These are phyloP conservation scores for Warburgia ugandensis DNA, from an alignment of 164 flowering plant species.

Conservation along the genomic window DNA sequence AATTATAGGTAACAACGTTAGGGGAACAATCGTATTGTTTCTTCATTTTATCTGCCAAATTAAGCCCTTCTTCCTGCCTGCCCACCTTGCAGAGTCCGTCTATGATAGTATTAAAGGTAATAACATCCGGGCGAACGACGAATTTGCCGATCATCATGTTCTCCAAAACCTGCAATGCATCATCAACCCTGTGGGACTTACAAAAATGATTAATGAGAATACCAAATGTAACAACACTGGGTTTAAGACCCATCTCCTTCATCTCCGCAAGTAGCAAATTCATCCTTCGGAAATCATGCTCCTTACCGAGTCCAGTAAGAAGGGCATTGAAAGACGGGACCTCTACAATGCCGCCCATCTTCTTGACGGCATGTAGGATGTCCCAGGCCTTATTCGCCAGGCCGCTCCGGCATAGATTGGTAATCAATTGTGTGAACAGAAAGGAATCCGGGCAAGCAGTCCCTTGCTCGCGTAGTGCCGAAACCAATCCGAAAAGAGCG, in stretches of 20 bases:
- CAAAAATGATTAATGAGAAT: constrained; percentile 58
- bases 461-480: too few species aligned
- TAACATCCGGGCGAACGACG: constrained; percentile 39
- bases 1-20: constrained; percentile 53
- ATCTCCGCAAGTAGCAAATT: constrained; percentile 45
- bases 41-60: constrained; percentile 47
- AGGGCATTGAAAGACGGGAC: constrained; percentile 56
- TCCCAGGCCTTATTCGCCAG: constrained; percentile 44
- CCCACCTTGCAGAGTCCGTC: constrained; percentile 90
- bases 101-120: constrained; percentile 58
- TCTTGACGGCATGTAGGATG: constrained; percentile 34
- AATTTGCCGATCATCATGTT: constrained; percentile 32
- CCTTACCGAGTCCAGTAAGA: constrained; percentile 44
- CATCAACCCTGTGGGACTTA: constrained; percentile 51
- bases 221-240: constrained; percentile 55
- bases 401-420: constrained; percentile 34
- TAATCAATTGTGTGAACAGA: constrained; percentile 38
- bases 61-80: constrained; percentile 57
- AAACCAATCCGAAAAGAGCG: too few species aligned
- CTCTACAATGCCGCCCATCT: constrained; percentile 28
- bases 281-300: constrained; percentile 39
- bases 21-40: constrained; percentile 29
- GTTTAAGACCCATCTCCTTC: constrained; percentile 52
- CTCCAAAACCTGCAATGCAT: constrained; percentile 53
- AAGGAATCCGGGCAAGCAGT: too few species aligned